These are phyloP conservation scores for Exserohilum rostratum DNA, from an alignment of 2,329 filamentous ascomycete genomes.

Conservation along the genomic window DNA sequence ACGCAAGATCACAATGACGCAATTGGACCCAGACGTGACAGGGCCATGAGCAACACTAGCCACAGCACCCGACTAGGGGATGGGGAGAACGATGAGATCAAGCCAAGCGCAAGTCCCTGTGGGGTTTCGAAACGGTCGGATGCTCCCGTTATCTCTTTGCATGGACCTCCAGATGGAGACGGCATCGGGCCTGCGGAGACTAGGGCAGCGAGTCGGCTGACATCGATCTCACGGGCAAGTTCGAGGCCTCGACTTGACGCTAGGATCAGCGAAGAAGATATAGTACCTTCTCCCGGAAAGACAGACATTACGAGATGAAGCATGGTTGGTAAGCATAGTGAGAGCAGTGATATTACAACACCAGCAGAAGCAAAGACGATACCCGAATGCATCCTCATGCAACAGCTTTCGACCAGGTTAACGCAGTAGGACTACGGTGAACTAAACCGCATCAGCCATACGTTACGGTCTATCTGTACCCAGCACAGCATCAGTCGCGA, in stretches of 20 bases:
- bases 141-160: background rate
- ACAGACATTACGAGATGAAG: constrained; percentile 9
- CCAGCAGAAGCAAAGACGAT: background rate
- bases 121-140: background rate
- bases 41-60: constrained; percentile 17
- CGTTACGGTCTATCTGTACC: background rate
- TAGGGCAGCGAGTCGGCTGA: constrained; percentile 1
- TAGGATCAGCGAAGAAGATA: constrained; percentile 22
- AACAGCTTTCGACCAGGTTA: constrained; percentile 23
- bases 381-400: constrained; percentile 14
- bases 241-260: constrained; percentile 20
- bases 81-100: constrained; percentile 13
- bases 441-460: background rate
- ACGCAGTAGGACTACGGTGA: constrained; percentile 21
- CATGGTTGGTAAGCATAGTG: background rate
- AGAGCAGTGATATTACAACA: background rate
- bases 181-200: background rate
- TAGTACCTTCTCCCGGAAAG: constrained; percentile 13
- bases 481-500: background rate
- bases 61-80: constrained; percentile 15
- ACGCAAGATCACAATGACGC: constrained; percentile 50
- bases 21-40: constrained; percentile 11
- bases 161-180: background rate
- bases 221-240: constrained; percentile 8
- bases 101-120: constrained; percentile 19